Conservation (phyloP, 2,329 filamentous ascomycete species). For the Diaporthe batatas region DNA sequence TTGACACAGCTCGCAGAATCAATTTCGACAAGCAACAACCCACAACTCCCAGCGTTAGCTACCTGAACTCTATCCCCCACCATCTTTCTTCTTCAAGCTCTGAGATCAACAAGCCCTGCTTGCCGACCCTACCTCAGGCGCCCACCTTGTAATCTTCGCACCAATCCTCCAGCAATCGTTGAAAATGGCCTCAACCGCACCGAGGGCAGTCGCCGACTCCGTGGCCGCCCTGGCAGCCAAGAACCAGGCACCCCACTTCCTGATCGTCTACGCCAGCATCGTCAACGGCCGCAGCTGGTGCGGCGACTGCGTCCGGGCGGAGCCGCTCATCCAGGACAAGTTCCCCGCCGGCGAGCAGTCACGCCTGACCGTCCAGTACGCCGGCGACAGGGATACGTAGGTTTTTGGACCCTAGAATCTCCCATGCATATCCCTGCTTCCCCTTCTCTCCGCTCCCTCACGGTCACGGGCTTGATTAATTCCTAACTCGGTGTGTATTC, state of each 20-base stretch:
- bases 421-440: not conserved
- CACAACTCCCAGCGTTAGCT: not conserved
- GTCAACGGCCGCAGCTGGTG: constrained; percentile 46
- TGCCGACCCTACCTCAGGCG: no score
- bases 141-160: no score
- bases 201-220: constrained; percentile 34
- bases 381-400: constrained; percentile 46
- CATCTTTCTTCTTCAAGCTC: not conserved
- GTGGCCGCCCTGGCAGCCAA: constrained; percentile 34
- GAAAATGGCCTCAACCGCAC: constrained; percentile 25
- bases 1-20: constrained; percentile 16
- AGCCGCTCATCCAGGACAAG: constrained; percentile 45
- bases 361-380: constrained; percentile 43
- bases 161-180: no score
- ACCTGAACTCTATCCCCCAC: no score
- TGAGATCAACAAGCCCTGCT: not conserved
- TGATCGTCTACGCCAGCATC: constrained; percentile 47
- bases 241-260: constrained; percentile 43
- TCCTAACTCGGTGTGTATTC: no score
- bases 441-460: no score
- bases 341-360: constrained; percentile 42
- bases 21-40: not conserved
- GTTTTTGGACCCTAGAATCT: constrained; percentile 7
- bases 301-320: constrained; percentile 47
- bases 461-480: no score